These are phyloP conservation scores for Populus hybrid DNA, from an alignment of 441 rosid genomes.

Conservation along the genomic window DNA sequence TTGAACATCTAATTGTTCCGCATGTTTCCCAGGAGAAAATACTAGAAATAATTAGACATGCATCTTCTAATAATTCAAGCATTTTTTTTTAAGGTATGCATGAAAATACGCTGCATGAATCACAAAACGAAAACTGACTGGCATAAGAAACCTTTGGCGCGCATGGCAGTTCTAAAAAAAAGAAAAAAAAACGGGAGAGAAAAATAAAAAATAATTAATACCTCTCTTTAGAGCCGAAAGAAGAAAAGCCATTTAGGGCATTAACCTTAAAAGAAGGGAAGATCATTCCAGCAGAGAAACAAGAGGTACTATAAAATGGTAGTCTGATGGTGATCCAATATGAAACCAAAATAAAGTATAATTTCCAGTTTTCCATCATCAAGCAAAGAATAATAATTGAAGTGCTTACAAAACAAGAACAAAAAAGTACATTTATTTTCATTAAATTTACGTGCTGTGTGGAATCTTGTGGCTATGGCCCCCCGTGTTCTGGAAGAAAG, in stretches of 20 bases:
- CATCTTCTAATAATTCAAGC: too few species aligned
- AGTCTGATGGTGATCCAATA: background rate
- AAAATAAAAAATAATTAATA: background rate
- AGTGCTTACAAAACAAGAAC: background rate
- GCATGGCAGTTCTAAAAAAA: background rate
- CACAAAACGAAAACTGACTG: too few species aligned
- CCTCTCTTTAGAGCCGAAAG: constrained; percentile 41
- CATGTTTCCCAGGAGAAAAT: too few species aligned
- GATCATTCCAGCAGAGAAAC: constrained; percentile 25
- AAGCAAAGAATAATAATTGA: background rate
- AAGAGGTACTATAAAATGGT: background rate
- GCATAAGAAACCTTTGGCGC: too few species aligned
- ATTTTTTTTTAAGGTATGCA: too few species aligned
- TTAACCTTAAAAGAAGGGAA: constrained; percentile 39
- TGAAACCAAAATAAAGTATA: constrained; percentile 3
- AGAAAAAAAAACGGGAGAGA: too few species aligned
- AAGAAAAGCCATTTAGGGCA: constrained; percentile 28
- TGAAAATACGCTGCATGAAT: too few species aligned
- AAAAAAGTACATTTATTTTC: background rate
- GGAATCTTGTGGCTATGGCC: background rate
- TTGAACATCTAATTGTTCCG: too few species aligned
- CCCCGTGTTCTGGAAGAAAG: background rate
- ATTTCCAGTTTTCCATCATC: background rate
- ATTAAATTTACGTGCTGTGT: background rate
- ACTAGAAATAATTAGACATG: too few species aligned